These are phyloP conservation scores for Russula emetica DNA, from an alignment of 768 basidiomycete genomes.

Conservation along the genomic window DNA sequence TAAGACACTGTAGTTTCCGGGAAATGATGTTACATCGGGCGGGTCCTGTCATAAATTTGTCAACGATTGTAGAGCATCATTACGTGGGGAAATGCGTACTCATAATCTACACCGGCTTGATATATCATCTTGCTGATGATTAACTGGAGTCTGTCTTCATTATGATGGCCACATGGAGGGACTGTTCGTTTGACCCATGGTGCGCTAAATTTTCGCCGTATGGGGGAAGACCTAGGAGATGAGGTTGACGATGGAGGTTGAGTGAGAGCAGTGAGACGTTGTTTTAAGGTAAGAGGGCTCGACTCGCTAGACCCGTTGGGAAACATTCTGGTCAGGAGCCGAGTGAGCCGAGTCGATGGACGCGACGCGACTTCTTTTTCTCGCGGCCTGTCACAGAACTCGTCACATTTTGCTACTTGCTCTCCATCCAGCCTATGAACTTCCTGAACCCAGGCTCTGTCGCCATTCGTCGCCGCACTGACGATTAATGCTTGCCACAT, in stretches of 20 bases:
- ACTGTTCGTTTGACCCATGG: conserved; percentile 48
- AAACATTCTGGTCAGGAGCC: conserved; percentile 1
- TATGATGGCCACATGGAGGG: conserved; percentile 30
- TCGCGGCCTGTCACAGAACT: too few species aligned
- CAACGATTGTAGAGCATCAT: conserved; percentile 13
- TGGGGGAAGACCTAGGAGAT: conserved; percentile 32
- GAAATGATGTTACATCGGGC: conserved; percentile 60
- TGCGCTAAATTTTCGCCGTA: conserved; percentile 43
- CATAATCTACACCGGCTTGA: conserved; percentile 86
- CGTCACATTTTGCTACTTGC: too few species aligned
- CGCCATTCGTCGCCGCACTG: too few species aligned
- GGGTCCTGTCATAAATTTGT: conserved; percentile 50
- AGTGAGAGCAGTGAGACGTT: conserved; percentile 58
- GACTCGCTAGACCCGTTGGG: not conserved
- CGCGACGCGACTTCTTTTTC: too few species aligned
- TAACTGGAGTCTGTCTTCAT: conserved; percentile 50
- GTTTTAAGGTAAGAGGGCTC: conserved; percentile 49
- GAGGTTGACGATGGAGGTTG: conserved; percentile 49
- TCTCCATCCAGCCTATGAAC: too few species aligned
- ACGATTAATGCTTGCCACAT: too few species aligned
- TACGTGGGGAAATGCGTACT: conserved; percentile 47
- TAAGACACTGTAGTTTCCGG: not conserved
- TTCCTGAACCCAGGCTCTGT: too few species aligned
- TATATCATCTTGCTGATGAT: conserved; percentile 72
- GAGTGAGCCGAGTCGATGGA: too few species aligned